Evolutionary conservation across 163 green algal genomes (phyloP).

Genomic region (Prototheca wickerhamii): DNA sequence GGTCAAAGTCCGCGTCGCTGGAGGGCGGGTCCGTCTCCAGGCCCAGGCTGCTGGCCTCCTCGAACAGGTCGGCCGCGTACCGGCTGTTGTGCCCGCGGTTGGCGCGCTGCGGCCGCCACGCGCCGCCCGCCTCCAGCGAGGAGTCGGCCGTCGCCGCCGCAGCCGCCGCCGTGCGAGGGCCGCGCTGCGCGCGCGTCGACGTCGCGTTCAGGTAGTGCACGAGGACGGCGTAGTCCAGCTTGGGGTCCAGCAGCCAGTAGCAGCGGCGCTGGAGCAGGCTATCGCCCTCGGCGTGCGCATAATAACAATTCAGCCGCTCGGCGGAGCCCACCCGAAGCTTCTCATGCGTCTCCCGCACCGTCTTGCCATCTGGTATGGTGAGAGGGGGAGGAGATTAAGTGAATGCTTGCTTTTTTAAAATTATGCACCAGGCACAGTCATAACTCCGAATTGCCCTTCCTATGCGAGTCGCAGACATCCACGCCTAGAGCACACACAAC

Average conservation of each 20-base stretch:
- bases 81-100: background rate
- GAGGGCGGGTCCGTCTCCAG: background rate
- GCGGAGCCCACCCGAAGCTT: conserved; percentile 55
- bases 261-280: conserved; percentile 54
- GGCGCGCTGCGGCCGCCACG: background rate
- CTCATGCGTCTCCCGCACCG: conserved; percentile 70
- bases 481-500: background rate
- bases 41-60: conserved; percentile 1
- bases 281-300: conserved; percentile 49
- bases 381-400: background rate
- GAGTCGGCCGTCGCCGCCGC: background rate
- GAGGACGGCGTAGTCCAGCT: conserved; percentile 47
- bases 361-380: conserved; percentile 45
- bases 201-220: conserved; percentile 53
- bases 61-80: background rate
- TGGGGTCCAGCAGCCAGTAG: conserved; percentile 61
- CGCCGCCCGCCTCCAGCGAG: background rate
- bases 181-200: background rate
- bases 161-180: background rate
- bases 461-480: background rate
- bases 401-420: background rate
- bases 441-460: background rate
- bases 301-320: conserved; percentile 73
- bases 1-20: background rate
- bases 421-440: background rate